Base-by-base conservation (phyloP, 2,329 filamentous ascomycete species). In the Colletotrichum orchidophilum region DNA sequence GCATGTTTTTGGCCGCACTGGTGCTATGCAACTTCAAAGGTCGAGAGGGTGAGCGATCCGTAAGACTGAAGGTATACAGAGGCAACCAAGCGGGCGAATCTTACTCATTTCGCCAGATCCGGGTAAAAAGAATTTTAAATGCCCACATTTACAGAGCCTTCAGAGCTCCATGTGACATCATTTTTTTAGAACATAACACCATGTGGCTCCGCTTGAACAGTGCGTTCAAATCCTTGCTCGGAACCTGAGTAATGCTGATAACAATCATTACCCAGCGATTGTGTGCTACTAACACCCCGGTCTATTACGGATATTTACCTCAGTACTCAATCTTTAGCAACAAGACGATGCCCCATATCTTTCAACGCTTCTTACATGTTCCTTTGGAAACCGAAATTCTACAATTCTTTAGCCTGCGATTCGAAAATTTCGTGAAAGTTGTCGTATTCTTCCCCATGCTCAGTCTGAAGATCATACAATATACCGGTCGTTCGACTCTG, bases 401-500 rank as follows among this genome's bases (percentile, higher is more conserved):
- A 55, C 50, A 26, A 1, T n/a, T 55, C 7, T 4, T 21, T 5
- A 6, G 26, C 7, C 6, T 13, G 15, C 26, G 39, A 7, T 5
- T 27, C 9, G 15, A 68, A 3, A 18, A 63, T 58, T 15, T 29
- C 29, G 1, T 21, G 50, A 2, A 68, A 8, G 49, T 39, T 63
- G 11, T 54, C 26, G 15, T 70, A 55, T 29, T 70, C 61, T 3
- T 39, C 60, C 1, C 61, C 66, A 12, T 65, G 18, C 26, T 70
- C 66, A 1, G 84, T 76, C 59, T 84, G 76, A 78, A 84, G 83
- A 73, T 88, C 80, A 75, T 87, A 86, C 13, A 86, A 68, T 65
- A 80, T 76, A 0, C 75, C 85, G 21, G 81, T 81, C 18, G 86
- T 80, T 52, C 81, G 81, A 66, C 87, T 89, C 60, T 83, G 88